These are phyloP conservation scores for Beta lomatogona DNA, from an alignment of 179 eudicot genomes.

Conservation along the genomic window DNA sequence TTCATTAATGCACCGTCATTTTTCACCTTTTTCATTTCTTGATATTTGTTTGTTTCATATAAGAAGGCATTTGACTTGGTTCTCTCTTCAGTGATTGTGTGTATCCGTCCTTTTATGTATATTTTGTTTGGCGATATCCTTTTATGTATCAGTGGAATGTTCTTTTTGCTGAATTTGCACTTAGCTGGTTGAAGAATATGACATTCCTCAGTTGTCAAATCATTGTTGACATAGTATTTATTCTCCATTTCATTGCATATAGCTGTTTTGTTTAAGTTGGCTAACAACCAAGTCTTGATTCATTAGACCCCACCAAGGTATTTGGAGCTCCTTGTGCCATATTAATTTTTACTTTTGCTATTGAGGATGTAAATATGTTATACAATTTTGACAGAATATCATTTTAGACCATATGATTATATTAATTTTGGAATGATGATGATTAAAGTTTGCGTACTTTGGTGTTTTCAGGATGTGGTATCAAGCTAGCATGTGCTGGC, in stretches of 20 bases:
- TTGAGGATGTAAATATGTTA: not conserved
- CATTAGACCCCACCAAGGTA: constrained; percentile 19
- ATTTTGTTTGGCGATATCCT: not conserved
- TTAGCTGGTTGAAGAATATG: not conserved
- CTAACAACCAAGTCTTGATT: constrained; percentile 24
- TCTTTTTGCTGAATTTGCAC: not conserved
- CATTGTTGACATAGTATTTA: constrained; percentile 15
- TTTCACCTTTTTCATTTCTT: not conserved
- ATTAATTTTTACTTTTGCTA: not conserved
- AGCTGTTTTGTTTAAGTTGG: constrained; percentile 33
- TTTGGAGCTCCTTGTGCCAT: not conserved
- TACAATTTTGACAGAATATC: not conserved
- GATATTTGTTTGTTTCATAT: not conserved
- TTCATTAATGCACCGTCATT: not conserved
- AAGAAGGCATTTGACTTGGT: not conserved
- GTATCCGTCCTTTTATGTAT: no score
- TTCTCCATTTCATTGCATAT: not conserved
- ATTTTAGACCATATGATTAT: not conserved
- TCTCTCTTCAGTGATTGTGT: not conserved
- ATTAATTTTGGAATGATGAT: not conserved
- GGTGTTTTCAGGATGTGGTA: constrained; percentile 60
- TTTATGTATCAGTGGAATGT: not conserved
- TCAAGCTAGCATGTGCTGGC: constrained; percentile 75
- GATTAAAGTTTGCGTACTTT: constrained; percentile 1
- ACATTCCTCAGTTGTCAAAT: constrained; percentile 2